These are phyloP conservation scores for Sugiyamaella neomexicana DNA, from an alignment of 1,139 yeast species.

Conservation along the genomic window DNA sequence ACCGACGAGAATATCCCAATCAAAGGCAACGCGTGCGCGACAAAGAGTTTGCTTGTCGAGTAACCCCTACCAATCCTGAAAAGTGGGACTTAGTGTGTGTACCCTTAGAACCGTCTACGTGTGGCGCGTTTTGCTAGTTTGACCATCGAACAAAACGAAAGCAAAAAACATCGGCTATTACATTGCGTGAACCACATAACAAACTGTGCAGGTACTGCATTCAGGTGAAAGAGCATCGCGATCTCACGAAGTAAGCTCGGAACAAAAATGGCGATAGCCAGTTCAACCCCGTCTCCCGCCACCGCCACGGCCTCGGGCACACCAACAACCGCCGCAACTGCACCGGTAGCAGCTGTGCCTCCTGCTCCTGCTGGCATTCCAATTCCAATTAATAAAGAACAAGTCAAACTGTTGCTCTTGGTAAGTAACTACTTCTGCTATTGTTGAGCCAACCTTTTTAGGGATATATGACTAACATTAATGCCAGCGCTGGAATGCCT, in stretches of 20 bases:
- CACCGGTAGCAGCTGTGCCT: conserved; percentile 1
- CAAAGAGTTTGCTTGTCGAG: background rate
- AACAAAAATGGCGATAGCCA: conserved; percentile 17
- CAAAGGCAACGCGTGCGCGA: conserved; percentile 1
- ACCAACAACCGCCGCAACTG: background rate
- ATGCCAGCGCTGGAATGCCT: conserved; percentile 44
- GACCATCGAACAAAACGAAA: background rate
- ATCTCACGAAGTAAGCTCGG: conserved; percentile 2
- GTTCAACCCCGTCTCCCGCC: background rate
- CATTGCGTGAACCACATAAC: background rate
- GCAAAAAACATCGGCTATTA: background rate
- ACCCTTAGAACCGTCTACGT: background rate
- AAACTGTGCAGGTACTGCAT: background rate
- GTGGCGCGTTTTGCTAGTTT: conserved; percentile 1
- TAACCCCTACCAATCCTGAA: background rate
- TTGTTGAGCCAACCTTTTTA: background rate
- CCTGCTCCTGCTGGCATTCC: conserved; percentile 24
- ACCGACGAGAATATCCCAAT: conserved; percentile 1
- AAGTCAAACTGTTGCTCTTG: conserved; percentile 40
- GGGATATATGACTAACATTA: background rate
- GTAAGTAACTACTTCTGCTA: conserved; percentile 31
- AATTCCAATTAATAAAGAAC: conserved; percentile 39
- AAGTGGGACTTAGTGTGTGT: no score
- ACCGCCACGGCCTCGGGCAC: background rate
- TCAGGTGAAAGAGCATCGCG: no score